phyloP scores from a whole-genome alignment of 495 filamentous ascomycete genomes.

The Thermothielavioides terrestris region DNA sequence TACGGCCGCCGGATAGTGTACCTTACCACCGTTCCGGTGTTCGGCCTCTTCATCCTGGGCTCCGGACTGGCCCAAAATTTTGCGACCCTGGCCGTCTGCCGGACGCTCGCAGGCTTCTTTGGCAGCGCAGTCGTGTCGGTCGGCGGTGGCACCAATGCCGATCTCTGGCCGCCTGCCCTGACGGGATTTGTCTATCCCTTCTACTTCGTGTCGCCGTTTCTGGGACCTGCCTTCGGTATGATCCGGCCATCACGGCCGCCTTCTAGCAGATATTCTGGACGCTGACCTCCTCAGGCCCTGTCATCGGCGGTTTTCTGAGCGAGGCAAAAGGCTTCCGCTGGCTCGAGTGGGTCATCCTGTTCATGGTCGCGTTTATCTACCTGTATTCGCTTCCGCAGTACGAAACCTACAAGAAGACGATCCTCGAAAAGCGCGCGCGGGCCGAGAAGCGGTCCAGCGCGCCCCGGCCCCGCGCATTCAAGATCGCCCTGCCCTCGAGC shows the following conservation, averaged over 20 bases:
- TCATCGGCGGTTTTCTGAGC: slow-evolving; percentile 53
- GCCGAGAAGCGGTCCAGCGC: background rate
- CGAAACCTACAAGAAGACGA: slow-evolving; percentile 15
- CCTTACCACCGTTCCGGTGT: slow-evolving; percentile 4
- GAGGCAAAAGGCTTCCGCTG: slow-evolving; percentile 51
- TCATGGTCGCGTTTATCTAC: slow-evolving; percentile 6
- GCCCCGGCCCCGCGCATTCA: background rate
- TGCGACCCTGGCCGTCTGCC: background rate
- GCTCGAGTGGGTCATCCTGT: slow-evolving; percentile 35
- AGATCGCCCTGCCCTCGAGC: slow-evolving; percentile 14
- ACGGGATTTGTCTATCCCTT: slow-evolving; percentile 5
- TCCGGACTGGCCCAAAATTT: slow-evolving; percentile 5
- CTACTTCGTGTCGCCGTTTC: slow-evolving; percentile 6
- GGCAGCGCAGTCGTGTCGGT: slow-evolving; percentile 4
- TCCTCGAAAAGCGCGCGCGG: slow-evolving; percentile 3
- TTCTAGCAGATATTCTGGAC: background rate
- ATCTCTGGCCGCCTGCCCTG: slow-evolving; percentile 1
- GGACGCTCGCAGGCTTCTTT: slow-evolving; percentile 5
- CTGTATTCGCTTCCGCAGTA: background rate
- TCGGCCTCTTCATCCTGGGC: slow-evolving; percentile 4
- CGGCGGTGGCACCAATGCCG: slow-evolving; percentile 3
- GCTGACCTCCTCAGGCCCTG: slow-evolving; percentile 29
- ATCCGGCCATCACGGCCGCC: background rate
- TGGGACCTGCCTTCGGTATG: slow-evolving; percentile 4
- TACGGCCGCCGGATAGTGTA: slow-evolving; percentile 7